These are phyloP conservation scores for Metschnikowia orientalis DNA, from an alignment of 805 yeast species.

Conservation along the genomic window DNA sequence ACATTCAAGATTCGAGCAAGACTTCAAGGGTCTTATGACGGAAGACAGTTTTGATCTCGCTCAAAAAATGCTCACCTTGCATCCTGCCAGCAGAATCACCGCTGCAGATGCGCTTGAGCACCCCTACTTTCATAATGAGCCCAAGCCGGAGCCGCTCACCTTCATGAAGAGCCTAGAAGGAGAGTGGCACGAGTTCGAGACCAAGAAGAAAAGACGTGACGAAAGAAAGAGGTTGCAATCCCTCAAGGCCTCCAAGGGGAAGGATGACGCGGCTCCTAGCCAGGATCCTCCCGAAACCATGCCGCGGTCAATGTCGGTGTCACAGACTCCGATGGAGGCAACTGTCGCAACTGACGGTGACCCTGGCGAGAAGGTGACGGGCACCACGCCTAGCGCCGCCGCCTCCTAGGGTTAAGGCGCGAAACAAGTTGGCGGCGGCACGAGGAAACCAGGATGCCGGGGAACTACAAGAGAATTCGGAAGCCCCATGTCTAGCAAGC, in stretches of 20 bases:
- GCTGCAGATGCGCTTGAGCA: slow-evolving; percentile 70
- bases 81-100: slow-evolving; percentile 64
- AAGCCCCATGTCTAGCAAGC: too few relatives aligned
- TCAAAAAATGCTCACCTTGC: slow-evolving; percentile 52
- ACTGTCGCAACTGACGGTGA: slow-evolving; percentile 1
- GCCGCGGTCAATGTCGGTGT: slow-evolving; percentile 2
- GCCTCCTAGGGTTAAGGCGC: too few relatives aligned
- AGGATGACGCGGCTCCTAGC: slow-evolving; percentile 11
- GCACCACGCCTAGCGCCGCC: too few relatives aligned
- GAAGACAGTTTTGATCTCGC: slow-evolving; percentile 64
- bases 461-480: too few relatives aligned
- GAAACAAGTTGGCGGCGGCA: too few relatives aligned
- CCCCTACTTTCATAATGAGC: slow-evolving; percentile 67
- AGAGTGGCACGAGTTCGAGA: slow-evolving; percentile 97
- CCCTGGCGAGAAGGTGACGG: too few relatives aligned
- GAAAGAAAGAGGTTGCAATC: slow-evolving; percentile 40
- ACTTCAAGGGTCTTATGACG: slow-evolving; percentile 39
- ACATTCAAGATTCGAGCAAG: slow-evolving; percentile 24
- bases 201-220: slow-evolving; percentile 66
- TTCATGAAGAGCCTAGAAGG: slow-evolving; percentile 58
- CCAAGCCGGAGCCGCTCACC: slow-evolving; percentile 55
- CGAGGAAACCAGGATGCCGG: too few relatives aligned
- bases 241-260: slow-evolving; percentile 10
- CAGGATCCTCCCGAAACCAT: slow-evolving; percentile 1
- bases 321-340: slow-evolving; percentile 7